These are phyloP conservation scores for Geotrichum australiense DNA, from an alignment of 1,139 yeast genomes.

Conservation along the genomic window DNA sequence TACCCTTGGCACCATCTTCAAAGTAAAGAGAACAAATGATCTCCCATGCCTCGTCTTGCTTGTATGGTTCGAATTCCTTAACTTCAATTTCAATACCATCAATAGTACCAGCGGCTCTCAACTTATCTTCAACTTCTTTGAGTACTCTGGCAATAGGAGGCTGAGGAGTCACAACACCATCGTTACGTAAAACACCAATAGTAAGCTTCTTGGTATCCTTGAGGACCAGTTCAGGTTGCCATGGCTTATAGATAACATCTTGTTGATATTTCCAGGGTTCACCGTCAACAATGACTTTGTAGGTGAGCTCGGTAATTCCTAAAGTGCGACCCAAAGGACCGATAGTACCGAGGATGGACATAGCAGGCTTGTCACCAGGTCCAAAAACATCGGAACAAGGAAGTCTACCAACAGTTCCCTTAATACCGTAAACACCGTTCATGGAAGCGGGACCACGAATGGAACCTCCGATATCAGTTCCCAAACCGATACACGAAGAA, in stretches of 20 bases:
- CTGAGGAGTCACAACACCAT: constrained; percentile 36
- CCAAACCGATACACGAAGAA: constrained; percentile 48
- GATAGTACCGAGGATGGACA: constrained; percentile 38
- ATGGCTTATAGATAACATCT: constrained; percentile 41
- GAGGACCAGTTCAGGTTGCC: constrained; percentile 39
- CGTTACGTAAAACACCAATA: constrained; percentile 33
- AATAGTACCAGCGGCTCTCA: constrained; percentile 25
- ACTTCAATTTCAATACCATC: constrained; percentile 33
- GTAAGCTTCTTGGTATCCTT: constrained; percentile 32
- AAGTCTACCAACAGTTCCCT: constrained; percentile 44
- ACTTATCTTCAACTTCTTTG: constrained; percentile 29
- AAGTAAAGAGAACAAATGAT: constrained; percentile 39
- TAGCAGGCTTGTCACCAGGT: constrained; percentile 43
- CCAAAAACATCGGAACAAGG: constrained; percentile 38
- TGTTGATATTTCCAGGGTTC: constrained; percentile 55
- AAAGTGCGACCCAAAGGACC: constrained; percentile 46
- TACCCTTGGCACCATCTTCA: constrained; percentile 45
- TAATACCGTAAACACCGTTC: constrained; percentile 48
- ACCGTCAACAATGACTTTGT: constrained; percentile 45
- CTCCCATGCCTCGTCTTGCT: constrained; percentile 35
- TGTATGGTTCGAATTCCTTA: constrained; percentile 40
- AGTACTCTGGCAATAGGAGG: constrained; percentile 48
- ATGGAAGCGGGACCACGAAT: constrained; percentile 52
- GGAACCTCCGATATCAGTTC: constrained; percentile 62
- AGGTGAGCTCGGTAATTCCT: constrained; percentile 51